These are phyloP conservation scores for Knufia petricola DNA, from an alignment of 2,329 filamentous ascomycete species.

Conservation along the genomic window DNA sequence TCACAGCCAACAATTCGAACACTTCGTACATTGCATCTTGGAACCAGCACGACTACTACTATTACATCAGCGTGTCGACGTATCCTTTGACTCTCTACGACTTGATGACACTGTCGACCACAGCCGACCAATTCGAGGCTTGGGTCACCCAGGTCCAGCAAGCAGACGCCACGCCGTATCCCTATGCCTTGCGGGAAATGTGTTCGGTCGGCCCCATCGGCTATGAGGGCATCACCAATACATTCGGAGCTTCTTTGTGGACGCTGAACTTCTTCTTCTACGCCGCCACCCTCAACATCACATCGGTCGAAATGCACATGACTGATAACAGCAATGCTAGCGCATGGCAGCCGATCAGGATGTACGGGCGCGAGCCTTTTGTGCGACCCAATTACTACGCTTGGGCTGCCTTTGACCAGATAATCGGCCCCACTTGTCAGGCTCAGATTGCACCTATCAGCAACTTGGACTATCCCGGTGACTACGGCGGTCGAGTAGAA, in stretches of 20 bases:
- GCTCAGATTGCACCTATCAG: slow-evolving; percentile 34
- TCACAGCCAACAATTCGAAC: slow-evolving; percentile 28
- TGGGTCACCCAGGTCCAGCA: slow-evolving; percentile 38
- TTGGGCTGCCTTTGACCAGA: slow-evolving; percentile 42
- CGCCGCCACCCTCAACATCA: slow-evolving; percentile 38
- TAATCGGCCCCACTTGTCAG: slow-evolving; percentile 39
- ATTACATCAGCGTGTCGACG: slow-evolving; percentile 41
- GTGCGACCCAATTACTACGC: slow-evolving; percentile 44
- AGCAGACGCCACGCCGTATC: slow-evolving; percentile 33
- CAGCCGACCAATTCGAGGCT: slow-evolving; percentile 39
- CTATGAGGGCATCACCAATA: slow-evolving; percentile 37
- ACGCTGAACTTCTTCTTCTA: slow-evolving; percentile 45
- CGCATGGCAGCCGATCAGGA: slow-evolving; percentile 40
- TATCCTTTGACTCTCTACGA: slow-evolving; percentile 36
- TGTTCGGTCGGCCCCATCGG: slow-evolving; percentile 42
- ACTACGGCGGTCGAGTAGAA: slow-evolving; percentile 34
- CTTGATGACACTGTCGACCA: slow-evolving; percentile 38
- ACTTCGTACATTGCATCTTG: slow-evolving; percentile 32
- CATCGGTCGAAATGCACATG: slow-evolving; percentile 45
- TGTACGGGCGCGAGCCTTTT: slow-evolving; percentile 32
- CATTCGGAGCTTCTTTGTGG: slow-evolving; percentile 43
- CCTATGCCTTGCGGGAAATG: slow-evolving; percentile 45
- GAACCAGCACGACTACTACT: slow-evolving; percentile 48
- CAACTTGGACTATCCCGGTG: slow-evolving; percentile 25
- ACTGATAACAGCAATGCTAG: slow-evolving; percentile 44